Evolutionary conservation across 1,284 basidiomycete species (phyloP).

Genomic region (Ceratobasidium sp.): DNA sequence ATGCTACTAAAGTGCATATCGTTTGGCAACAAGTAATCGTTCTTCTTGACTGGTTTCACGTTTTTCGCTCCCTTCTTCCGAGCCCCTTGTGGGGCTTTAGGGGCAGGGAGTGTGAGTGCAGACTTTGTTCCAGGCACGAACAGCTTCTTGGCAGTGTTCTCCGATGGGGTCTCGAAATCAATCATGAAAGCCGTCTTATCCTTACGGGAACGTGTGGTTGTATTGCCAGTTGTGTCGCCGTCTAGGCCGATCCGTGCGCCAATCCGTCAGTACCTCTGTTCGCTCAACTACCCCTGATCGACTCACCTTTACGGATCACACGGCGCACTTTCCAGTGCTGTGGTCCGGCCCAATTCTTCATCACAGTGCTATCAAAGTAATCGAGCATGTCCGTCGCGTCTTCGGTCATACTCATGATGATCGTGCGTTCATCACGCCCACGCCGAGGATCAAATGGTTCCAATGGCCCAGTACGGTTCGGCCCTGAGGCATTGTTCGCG

Average conservation of each 20-base stretch:
- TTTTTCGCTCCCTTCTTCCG: conserved; percentile 57
- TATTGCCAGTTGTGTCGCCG: conserved; percentile 60
- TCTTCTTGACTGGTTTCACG: conserved; percentile 66
- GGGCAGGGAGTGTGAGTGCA: conserved; percentile 71
- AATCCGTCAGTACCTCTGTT: conserved; percentile 18
- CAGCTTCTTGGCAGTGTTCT: conserved; percentile 75
- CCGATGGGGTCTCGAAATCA: conserved; percentile 73
- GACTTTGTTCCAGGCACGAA: conserved; percentile 78
- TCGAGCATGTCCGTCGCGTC: conserved; percentile 78
- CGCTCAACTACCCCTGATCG: neutral
- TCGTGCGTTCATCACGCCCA: conserved; percentile 72
- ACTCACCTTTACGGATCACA: conserved; percentile 74
- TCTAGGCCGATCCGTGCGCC: conserved; percentile 55
- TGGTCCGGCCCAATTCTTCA: conserved; percentile 98
- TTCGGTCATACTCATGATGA: conserved; percentile 85
- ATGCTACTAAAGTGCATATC: conserved; percentile 97
- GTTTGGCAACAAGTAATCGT: conserved; percentile 87
- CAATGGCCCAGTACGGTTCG: conserved; percentile 58
- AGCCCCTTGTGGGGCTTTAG: conserved; percentile 53
- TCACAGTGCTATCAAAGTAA: conserved; percentile 89
- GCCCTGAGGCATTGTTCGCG: conserved; percentile 51
- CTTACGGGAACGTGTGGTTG: conserved; percentile 52
- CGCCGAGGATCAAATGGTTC: conserved; percentile 82
- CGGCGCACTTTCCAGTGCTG: conserved; percentile 97
- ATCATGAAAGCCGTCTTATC: conserved; percentile 91